A percentile compares a stretch with the other conserved stretches of the same genome.
phyloP scores from a whole-genome alignment of 2,329 filamentous ascomycete species.

The Neopestalotiopsis sp. region DNA sequence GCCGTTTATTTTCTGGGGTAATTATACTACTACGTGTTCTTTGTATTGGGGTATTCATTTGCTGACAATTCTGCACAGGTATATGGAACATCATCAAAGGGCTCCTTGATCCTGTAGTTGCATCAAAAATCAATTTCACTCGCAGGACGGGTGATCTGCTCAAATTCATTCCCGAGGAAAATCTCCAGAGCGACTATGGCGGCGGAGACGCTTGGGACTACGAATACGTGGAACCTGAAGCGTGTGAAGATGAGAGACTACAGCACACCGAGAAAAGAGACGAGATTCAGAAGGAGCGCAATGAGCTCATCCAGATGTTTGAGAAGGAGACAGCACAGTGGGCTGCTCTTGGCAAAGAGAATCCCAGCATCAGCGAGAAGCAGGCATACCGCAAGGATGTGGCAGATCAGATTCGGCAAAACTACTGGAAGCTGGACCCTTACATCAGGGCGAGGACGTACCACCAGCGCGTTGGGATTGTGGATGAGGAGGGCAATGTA shows the following conservation, averaged over 20 bases:
- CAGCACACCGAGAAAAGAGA: constrained; percentile 48
- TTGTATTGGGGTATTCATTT: too few species aligned
- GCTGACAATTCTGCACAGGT: constrained; percentile 25
- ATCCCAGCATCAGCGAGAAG: constrained; percentile 25
- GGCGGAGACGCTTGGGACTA: constrained; percentile 72
- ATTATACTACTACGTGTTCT: too few species aligned
- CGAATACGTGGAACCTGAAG: constrained; percentile 63
- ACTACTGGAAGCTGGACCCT: constrained; percentile 75
- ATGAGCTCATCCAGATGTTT: constrained; percentile 58
- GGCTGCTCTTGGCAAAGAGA: constrained; percentile 50
- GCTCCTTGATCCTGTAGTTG: constrained; percentile 79
- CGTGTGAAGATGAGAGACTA: constrained; percentile 64
- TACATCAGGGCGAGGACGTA: constrained; percentile 66
- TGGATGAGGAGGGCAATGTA: constrained; percentile 34
- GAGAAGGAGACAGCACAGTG: constrained; percentile 65
- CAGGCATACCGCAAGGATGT: constrained; percentile 48
- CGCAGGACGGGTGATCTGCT: constrained; percentile 65
- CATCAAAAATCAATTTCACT: constrained; percentile 74
- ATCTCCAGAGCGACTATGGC: constrained; percentile 68
- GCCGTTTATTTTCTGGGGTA: constrained; percentile 69
- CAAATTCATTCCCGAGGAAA: constrained; percentile 61
- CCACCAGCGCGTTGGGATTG: constrained; percentile 66
- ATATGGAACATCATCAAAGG: constrained; percentile 70
- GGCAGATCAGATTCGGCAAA: constrained; percentile 56
- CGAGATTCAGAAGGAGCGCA: constrained; percentile 55